These are phyloP conservation scores for Corymbia maculata DNA, from an alignment of 345 rosid genomes.

Conservation along the genomic window DNA sequence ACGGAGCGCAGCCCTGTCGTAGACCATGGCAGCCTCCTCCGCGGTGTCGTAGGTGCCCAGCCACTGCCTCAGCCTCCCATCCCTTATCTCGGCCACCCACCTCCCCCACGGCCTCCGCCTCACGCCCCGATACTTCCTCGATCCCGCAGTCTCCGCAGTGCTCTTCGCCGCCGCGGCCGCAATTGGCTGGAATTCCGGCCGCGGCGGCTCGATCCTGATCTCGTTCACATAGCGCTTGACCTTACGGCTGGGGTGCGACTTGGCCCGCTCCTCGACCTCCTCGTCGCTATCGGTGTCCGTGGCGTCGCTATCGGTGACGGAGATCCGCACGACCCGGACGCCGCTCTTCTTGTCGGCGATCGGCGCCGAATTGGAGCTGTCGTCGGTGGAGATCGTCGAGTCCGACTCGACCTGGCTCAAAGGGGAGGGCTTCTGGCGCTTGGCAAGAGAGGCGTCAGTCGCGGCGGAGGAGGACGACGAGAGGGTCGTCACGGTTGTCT, in stretches of 20 bases:
- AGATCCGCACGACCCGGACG: constrained; percentile 14
- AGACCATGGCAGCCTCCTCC: constrained; percentile 30
- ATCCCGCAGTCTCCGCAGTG: background rate
- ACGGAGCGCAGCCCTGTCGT: constrained; percentile 20
- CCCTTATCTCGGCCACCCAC: constrained; percentile 40
- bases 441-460: background rate
- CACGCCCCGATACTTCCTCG: constrained; percentile 29
- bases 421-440: background rate
- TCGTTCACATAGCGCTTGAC: constrained; percentile 19
- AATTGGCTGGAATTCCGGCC: background rate
- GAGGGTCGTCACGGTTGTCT: constrained; percentile 4
- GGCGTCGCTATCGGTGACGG: constrained; percentile 31
- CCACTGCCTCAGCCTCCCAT: constrained; percentile 18
- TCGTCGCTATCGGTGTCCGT: constrained; percentile 32
- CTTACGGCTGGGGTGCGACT: background rate
- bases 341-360: background rate
- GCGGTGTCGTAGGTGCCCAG: constrained; percentile 32
- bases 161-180: constrained; percentile 2
- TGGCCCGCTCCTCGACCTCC: background rate
- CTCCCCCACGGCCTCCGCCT: constrained; percentile 34
- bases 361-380: constrained; percentile 3
- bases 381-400: constrained; percentile 2
- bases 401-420: constrained; percentile 3
- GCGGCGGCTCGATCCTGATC: constrained; percentile 13
- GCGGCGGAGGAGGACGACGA: background rate